Evolutionary conservation across 2,329 filamentous ascomycete genomes (phyloP), one percentile per base, ranked within the genome.

Genomic region (Aspergillus sp.): DNA sequence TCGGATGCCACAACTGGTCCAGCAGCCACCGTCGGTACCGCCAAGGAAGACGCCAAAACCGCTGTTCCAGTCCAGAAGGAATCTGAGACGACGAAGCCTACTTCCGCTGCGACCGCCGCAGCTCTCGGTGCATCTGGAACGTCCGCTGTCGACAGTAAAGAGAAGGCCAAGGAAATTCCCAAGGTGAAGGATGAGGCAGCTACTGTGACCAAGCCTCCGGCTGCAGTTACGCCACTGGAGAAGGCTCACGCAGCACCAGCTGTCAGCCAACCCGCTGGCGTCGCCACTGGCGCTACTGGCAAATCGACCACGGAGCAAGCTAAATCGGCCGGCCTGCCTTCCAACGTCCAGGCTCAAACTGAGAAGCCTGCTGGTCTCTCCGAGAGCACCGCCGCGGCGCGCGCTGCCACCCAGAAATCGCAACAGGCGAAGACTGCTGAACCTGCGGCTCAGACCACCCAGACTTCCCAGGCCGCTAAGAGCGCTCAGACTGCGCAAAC

Each of bases 91-190:
- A 60, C 45, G 48, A 61, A 62, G 55, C 53, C 53, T 12, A 44
- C 50, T 38, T 39, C 56, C 12, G 44, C 53, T 13, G 60, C 58
- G 53, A 62, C 62, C n/a, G 53, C 47, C 17, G 26, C 39, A 15
- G 42, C 18, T 15, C 6, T 9, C 15, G 30, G 36, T 26, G 12
- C 39, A 18, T 32, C 62, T 8, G 66, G 62, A 3, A 54, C 60
- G 20, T 62, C 66, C 7, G 60, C 65, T 17, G 51, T 62, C 44
- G 62, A 60, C 48, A 56, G 57, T 55, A 66, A 63, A 60, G 42
- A 55, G 18, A 63, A 68, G 42, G 62, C 64, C 55, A 42, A 56
- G 13, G 59, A 60, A 11, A 32, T 58, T 9, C 42, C 32, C 15
- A 59, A 49, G 55, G 36, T 34, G 17, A 53, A 66, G 53, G 17